Evolutionary conservation across 371 early-diverging fungal genomes (phyloP).

Genomic region (Rhizopus microsporus): DNA sequence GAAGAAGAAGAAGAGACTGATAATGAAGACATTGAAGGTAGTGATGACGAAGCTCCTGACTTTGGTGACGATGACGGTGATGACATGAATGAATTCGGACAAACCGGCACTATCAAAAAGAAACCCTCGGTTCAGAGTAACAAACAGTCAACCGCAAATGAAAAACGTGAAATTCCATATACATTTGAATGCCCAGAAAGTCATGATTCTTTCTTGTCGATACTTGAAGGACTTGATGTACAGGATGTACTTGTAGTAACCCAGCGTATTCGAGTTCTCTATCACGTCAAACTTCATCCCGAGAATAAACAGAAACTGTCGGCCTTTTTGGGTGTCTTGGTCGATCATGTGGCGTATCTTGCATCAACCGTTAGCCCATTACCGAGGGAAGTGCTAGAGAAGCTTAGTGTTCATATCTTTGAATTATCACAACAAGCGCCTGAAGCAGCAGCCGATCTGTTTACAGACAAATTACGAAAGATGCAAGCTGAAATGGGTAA

Average conservation of each 20-base stretch:
- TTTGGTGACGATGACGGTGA: constrained; percentile 50
- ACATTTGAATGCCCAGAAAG: constrained; percentile 81
- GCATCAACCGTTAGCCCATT: constrained; percentile 51
- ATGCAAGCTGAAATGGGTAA: constrained; percentile 44
- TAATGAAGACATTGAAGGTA: constrained; percentile 43
- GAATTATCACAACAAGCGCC: constrained; percentile 60
- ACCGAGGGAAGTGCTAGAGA: constrained; percentile 52
- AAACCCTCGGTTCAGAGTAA: constrained; percentile 15
- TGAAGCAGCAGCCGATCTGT: constrained; percentile 39
- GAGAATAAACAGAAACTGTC: constrained; percentile 75
- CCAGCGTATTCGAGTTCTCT: constrained; percentile 78
- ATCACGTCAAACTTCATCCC: constrained; percentile 77
- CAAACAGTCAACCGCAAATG: constrained; percentile 11
- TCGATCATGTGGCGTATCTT: constrained; percentile 69
- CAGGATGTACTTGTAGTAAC: constrained; percentile 72
- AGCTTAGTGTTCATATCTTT: constrained; percentile 53
- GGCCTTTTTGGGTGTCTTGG: constrained; percentile 60
- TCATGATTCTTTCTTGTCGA: constrained; percentile 62
- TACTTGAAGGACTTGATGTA: constrained; percentile 48
- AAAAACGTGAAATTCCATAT: constrained; percentile 69
- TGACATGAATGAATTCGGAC: constrained; percentile 52
- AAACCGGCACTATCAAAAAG: constrained; percentile 41
- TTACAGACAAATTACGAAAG: constrained; percentile 43
- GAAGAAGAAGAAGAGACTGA: constrained; percentile 46
- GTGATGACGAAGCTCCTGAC: constrained; percentile 23